These are phyloP conservation scores for Botrytis hyacinthi DNA, from an alignment of 2,329 filamentous ascomycete genomes.

Conservation along the genomic window DNA sequence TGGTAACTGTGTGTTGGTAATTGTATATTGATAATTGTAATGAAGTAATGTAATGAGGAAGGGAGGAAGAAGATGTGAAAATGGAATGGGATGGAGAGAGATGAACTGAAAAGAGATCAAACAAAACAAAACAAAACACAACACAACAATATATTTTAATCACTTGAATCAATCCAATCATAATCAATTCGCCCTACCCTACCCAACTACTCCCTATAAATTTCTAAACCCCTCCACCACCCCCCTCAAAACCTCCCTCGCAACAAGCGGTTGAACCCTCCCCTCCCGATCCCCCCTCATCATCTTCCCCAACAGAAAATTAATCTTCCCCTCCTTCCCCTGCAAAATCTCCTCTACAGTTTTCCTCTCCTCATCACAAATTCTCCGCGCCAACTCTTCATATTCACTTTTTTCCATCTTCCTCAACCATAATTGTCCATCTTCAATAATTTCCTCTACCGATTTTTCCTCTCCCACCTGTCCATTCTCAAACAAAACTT, in stretches of 20 bases:
- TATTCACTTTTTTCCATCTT: slow-evolving; percentile 58
- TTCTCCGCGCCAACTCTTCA: slow-evolving; percentile 48
- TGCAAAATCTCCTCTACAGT: slow-evolving; percentile 60
- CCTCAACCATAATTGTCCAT: slow-evolving; percentile 53
- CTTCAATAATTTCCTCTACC: slow-evolving; percentile 53
- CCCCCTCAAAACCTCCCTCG: slow-evolving; percentile 50
- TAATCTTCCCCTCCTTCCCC: slow-evolving; percentile 62
- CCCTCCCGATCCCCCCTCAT: slow-evolving; percentile 59
- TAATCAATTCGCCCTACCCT: too few species aligned
- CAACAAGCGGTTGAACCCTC: slow-evolving; percentile 59
- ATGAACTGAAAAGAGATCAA: too few species aligned
- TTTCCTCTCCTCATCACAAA: slow-evolving; percentile 51
- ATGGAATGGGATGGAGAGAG: too few species aligned
- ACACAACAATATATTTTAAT: too few species aligned
- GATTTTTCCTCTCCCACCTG: slow-evolving; percentile 42
- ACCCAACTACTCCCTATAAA: neutral
- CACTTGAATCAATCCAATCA: too few species aligned
- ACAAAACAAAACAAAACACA: too few species aligned
- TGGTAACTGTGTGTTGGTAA: too few species aligned
- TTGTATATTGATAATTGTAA: too few species aligned
- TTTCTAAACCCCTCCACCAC: neutral
- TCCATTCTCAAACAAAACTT: slow-evolving; percentile 46
- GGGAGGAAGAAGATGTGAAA: too few species aligned
- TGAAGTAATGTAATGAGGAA: too few species aligned
- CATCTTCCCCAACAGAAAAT: slow-evolving; percentile 69